Evolutionary conservation across 768 basidiomycete species (phyloP).

Genomic region (Tylopilus subfusipes): DNA sequence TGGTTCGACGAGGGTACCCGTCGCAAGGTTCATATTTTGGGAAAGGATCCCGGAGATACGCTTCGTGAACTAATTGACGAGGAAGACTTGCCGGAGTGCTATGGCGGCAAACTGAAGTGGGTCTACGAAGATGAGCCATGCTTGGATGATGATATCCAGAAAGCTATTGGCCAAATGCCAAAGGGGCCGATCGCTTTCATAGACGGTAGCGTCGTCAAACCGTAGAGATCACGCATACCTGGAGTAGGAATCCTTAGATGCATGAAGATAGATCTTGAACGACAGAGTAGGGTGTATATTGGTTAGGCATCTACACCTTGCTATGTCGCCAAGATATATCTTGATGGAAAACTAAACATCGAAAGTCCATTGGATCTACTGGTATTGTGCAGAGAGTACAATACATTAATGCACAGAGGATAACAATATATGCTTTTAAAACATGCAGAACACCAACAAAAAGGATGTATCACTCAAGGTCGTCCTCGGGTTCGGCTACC

Average conservation of each 20-base stretch:
- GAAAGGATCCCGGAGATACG: constrained; percentile 51
- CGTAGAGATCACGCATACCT: neutral
- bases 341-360: too few relatives aligned
- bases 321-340: too few relatives aligned
- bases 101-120: constrained; percentile 77
- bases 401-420: constrained; percentile 27
- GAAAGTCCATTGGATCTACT: neutral
- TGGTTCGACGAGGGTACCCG: constrained; percentile 82
- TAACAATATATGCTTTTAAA: constrained; percentile 25
- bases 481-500: constrained; percentile 57
- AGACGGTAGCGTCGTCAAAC: constrained; percentile 40
- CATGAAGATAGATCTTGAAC: constrained; percentile 5
- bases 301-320: too few relatives aligned
- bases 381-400: constrained; percentile 18
- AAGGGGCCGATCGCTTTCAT: constrained; percentile 51
- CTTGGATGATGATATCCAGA: constrained; percentile 54
- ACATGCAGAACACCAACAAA: neutral
- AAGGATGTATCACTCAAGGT: constrained; percentile 30
- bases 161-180: constrained; percentile 48
- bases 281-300: too few relatives aligned
- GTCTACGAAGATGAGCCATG: constrained; percentile 61
- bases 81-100: constrained; percentile 57
- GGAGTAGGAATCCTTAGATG: neutral
- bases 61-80: constrained; percentile 50
- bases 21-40: constrained; percentile 72